These are phyloP conservation scores for Elongisporangium prolatum DNA, from an alignment of 352 stramenopile species.

Conservation along the genomic window DNA sequence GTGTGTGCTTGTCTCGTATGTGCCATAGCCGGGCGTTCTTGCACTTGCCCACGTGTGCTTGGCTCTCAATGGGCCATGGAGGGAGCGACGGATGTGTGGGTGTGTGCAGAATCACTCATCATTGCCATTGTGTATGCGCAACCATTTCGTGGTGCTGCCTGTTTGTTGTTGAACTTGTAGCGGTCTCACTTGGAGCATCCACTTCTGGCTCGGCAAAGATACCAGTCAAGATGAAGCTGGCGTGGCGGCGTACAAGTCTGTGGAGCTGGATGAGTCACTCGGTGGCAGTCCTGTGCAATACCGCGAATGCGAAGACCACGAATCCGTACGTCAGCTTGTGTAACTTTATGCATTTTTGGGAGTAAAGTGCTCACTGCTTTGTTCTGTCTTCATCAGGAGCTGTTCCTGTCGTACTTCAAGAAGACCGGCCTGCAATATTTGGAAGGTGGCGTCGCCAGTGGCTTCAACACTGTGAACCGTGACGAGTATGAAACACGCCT, in stretches of 20 bases:
- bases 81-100: background rate
- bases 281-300: slow-evolving; percentile 91
- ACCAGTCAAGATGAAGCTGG: slow-evolving; percentile 91
- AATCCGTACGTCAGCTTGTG: slow-evolving; percentile 42
- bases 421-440: slow-evolving; percentile 88
- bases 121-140: background rate
- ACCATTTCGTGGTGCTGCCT: background rate
- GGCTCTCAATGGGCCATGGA: background rate
- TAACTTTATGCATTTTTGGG: slow-evolving; percentile 4
- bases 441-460: slow-evolving; percentile 89
- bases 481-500: slow-evolving; percentile 83
- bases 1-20: slow-evolving; percentile 10
- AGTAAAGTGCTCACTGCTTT: background rate
- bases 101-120: background rate
- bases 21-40: background rate
- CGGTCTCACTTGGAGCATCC: slow-evolving; percentile 86
- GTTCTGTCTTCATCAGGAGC: slow-evolving; percentile 25
- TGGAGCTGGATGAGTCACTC: slow-evolving; percentile 94
- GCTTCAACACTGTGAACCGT: slow-evolving; percentile 90
- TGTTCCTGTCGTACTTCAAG: slow-evolving; percentile 95
- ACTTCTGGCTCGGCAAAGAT: slow-evolving; percentile 96
- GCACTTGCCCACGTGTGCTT: background rate
- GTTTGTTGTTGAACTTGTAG: slow-evolving; percentile 10
- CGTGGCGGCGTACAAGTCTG: slow-evolving; percentile 95
- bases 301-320: slow-evolving; percentile 76